These are phyloP conservation scores for Alternaria brassicicola DNA, from an alignment of 2,329 filamentous ascomycete species.

Conservation along the genomic window DNA sequence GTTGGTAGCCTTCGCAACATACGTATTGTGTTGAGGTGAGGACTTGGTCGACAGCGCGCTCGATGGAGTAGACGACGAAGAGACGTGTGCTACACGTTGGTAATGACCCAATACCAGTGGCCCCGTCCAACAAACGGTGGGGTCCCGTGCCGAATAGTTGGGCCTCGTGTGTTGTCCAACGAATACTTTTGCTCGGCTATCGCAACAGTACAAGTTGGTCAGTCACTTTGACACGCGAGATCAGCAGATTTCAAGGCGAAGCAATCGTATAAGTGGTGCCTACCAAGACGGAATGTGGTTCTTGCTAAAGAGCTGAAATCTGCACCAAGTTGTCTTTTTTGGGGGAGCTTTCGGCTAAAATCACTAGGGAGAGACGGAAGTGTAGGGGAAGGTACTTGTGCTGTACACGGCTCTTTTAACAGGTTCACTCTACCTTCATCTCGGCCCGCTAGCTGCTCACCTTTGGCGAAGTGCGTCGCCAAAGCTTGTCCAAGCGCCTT, in stretches of 20 bases:
- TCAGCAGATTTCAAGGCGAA: conserved; percentile 22
- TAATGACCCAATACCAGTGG: conserved; percentile 16
- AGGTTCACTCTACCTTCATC: conserved; percentile 21
- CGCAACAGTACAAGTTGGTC: conserved; percentile 16
- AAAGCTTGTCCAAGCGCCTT: conserved; percentile 42
- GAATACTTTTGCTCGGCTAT: conserved; percentile 27
- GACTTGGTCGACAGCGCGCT: neutral
- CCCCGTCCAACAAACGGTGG: conserved; percentile 32
- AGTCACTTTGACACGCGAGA: conserved; percentile 26
- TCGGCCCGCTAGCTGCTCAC: conserved; percentile 31
- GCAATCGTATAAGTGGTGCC: neutral
- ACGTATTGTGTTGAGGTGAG: conserved; percentile 17
- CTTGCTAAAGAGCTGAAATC: neutral
- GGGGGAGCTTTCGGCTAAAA: neutral
- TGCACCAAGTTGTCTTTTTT: neutral
- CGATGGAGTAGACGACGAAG: conserved; percentile 6
- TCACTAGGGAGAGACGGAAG: conserved; percentile 11
- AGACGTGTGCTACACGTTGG: conserved; percentile 21
- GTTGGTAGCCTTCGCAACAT: conserved; percentile 9
- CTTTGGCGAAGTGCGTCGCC: conserved; percentile 34
- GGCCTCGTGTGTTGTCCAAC: conserved; percentile 32
- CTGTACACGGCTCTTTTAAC: conserved; percentile 26
- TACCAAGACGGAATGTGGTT: neutral
- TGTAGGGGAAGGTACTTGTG: conserved; percentile 21
- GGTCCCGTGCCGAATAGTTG: conserved; percentile 28